Conservation (phyloP, 352 stramenopile genomes). For the Pythium apleroticum region DNA sequence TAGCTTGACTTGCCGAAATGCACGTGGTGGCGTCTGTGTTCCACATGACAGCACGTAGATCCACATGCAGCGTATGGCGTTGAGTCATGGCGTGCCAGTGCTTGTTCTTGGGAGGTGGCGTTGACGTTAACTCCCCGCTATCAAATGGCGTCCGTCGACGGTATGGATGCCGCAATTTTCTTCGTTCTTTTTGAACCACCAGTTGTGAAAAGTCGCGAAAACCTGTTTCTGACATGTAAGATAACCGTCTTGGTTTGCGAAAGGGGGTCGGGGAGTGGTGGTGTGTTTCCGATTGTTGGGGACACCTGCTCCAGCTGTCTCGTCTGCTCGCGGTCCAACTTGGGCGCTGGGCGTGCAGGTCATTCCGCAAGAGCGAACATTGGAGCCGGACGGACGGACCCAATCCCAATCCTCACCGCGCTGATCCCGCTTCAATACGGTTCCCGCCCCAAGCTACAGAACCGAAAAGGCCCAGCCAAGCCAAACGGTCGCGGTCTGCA, state of each 20-base stretch:
- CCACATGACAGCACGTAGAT: too few relatives aligned
- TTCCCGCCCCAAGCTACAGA: neutral
- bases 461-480: neutral
- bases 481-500: neutral
- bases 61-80: too few relatives aligned
- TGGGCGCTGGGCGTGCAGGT: neutral
- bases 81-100: too few relatives aligned
- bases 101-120: neutral
- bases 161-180: neutral
- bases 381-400: neutral
- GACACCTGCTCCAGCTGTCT: neutral
- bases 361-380: neutral
- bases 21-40: too few relatives aligned
- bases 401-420: neutral
- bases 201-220: neutral
- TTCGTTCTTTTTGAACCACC: neutral
- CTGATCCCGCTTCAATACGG: neutral
- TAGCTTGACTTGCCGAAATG: neutral
- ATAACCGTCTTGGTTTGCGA: neutral
- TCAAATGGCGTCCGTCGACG: neutral
- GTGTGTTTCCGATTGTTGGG: neutral
- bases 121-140: neutral
- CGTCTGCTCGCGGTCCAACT: conserved; percentile 1
- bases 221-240: neutral
- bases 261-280: neutral